These are phyloP conservation scores for Kwoniella shivajii DNA, from an alignment of 1,284 basidiomycete species.

Conservation along the genomic window DNA sequence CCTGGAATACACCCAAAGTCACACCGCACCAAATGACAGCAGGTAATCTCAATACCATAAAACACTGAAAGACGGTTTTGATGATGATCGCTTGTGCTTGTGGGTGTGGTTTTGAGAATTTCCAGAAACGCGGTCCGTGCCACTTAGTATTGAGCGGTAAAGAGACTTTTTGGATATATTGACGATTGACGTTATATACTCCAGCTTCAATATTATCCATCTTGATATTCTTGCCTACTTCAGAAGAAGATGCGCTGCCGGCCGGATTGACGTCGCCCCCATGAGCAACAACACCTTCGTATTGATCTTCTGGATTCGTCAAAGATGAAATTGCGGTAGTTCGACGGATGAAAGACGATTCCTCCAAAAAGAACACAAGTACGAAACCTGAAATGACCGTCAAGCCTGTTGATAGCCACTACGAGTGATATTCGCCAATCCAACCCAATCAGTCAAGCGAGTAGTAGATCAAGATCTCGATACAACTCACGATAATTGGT, in stretches of 20 bases:
- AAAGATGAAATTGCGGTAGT: background rate
- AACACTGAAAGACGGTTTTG: slow-evolving; percentile 7
- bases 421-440: background rate
- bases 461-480: background rate
- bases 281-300: no score
- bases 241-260: no score
- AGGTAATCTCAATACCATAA: slow-evolving; percentile 1
- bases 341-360: slow-evolving; percentile 27
- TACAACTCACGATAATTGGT: slow-evolving; percentile 19
- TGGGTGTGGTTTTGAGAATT: slow-evolving; percentile 1
- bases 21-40: background rate
- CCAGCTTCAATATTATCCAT: background rate
- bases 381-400: slow-evolving; percentile 22
- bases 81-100: slow-evolving; percentile 8
- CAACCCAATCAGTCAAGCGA: background rate
- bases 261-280: no score
- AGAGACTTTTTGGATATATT: background rate
- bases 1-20: background rate
- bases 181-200: background rate
- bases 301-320: no score
- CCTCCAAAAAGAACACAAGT: slow-evolving; percentile 34
- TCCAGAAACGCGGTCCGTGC: slow-evolving; percentile 19
- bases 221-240: background rate
- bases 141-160: background rate
- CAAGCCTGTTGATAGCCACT: slow-evolving; percentile 24